These are phyloP conservation scores for Aspergillus sp. DNA, from an alignment of 2,329 filamentous ascomycete genomes.

Conservation along the genomic window DNA sequence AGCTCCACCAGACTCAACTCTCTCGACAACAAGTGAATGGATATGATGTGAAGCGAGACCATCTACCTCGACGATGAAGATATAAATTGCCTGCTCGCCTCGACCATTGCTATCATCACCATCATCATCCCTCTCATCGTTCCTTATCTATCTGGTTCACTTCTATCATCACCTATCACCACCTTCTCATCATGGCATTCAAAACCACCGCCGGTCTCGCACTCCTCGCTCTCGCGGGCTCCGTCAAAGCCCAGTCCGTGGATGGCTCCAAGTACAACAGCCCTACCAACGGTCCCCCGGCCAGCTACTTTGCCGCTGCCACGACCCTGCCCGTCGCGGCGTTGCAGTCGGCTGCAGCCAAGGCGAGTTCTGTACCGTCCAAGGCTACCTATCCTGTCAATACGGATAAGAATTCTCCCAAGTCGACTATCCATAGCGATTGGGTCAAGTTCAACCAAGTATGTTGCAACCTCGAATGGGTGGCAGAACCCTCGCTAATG, in stretches of 20 bases:
- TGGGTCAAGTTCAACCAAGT: constrained; percentile 30
- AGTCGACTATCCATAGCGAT: constrained; percentile 32
- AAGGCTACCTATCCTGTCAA: constrained; percentile 30
- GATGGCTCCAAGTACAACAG: constrained; percentile 26
- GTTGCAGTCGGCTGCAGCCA: constrained; percentile 27
- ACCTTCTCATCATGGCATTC: neutral
- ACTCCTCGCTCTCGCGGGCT: neutral
- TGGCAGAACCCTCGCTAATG: neutral
- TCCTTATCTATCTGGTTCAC: neutral
- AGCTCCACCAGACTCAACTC: too few species aligned
- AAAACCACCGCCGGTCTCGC: neutral
- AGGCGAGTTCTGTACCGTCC: constrained; percentile 25
- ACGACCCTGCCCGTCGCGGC: constrained; percentile 27
- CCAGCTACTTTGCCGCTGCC: constrained; percentile 30
- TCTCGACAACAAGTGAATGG: too few species aligned
- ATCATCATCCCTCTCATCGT: neutral
- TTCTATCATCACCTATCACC: too few species aligned
- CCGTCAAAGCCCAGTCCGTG: constrained; percentile 16
- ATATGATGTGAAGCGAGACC: too few species aligned
- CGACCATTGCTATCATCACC: neutral
- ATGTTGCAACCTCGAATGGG: neutral
- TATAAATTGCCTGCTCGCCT: neutral
- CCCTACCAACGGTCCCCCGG: constrained; percentile 26
- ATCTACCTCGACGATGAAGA: neutral
- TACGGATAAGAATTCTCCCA: constrained; percentile 16